Evolutionary conservation across 2,329 filamentous ascomycete genomes (phyloP), one percentile per base, ranked within the genome.

Genomic region (Paracoccidioides brasiliensis): DNA sequence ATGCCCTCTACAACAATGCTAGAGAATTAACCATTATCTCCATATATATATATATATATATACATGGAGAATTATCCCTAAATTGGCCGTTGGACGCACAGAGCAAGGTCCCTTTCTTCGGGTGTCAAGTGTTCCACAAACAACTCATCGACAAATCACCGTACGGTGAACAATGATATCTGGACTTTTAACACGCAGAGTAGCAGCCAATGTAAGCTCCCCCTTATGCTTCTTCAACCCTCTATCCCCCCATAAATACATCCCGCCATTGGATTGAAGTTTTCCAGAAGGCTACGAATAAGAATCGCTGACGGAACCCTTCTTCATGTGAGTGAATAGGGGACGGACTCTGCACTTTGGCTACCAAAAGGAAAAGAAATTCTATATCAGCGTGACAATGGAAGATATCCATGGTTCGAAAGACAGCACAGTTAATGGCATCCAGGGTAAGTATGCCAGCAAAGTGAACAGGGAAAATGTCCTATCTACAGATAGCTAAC

Each of bases 11-110:
- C 6, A 30, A 5, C 30, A 38, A 41, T n/a, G 3, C 12, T 5
- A 40, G 22, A 38, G n/a, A 33, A 32, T 44, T 40, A 42, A 48
- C 28, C 33, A n/a, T 41, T 22, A 30, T 5, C 15, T n/a, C 22
- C 4, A 41, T 45, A 32, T n/a, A 12, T 4, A 10, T 51, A 40
- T 4, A 30, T 2, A 10, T 55, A 32, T n/a, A 12, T 4, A 10
- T 51, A 40, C 8, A 30, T 2, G 5, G 55, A 78, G 77, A 35
- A 71, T 84, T 84, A 53, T 81, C 78, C 1, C 74, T 84, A 22
- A 81, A 85, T 68, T 81, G 80, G 74, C 74, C 79, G 0, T 72
- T 85, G 4, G 73, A 80, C 66, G 76, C 78, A 9, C 76, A 80
- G 64, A 66, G 74, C 37, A 67, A 76, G 48, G 64, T 74, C 8